These are phyloP conservation scores for Psilocybe mexicana DNA, from an alignment of 1,284 basidiomycete species.

Conservation along the genomic window DNA sequence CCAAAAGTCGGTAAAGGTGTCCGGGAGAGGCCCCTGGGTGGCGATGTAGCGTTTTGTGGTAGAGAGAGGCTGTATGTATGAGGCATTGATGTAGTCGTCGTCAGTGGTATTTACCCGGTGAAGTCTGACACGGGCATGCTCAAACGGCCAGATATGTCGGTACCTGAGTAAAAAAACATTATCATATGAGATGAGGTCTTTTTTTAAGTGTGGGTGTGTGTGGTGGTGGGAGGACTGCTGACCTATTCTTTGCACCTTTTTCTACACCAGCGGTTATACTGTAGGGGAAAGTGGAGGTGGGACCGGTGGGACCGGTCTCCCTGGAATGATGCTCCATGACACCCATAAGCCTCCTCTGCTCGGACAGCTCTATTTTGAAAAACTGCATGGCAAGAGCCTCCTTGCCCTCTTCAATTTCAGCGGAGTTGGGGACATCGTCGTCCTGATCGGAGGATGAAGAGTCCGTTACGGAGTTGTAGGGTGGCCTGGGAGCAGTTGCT, in stretches of 20 bases:
- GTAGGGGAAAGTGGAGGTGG: constrained; percentile 62
- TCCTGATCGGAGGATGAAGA: constrained; percentile 35
- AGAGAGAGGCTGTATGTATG: constrained; percentile 83
- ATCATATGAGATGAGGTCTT: constrained; percentile 3
- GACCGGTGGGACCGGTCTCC: constrained; percentile 39
- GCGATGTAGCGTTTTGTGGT: constrained; percentile 88
- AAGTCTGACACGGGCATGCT: constrained; percentile 85
- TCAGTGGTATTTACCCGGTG: constrained; percentile 40
- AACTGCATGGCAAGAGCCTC: constrained; percentile 88
- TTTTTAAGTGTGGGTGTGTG: background rate
- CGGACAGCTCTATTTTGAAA: constrained; percentile 87
- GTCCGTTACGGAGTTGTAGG: constrained; percentile 23
- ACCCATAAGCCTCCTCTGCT: constrained; percentile 86
- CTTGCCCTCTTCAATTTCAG: constrained; percentile 64
- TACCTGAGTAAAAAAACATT: constrained; percentile 50
- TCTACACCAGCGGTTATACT: constrained; percentile 96
- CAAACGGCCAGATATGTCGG: constrained; percentile 95
- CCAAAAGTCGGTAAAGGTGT: constrained; percentile 95
- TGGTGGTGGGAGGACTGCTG: constrained; percentile 21
- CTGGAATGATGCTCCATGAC: constrained; percentile 90
- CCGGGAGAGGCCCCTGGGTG: constrained; percentile 92
- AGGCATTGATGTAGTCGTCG: constrained; percentile 94
- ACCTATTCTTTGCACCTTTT: constrained; percentile 93
- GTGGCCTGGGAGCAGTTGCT: constrained; percentile 26
- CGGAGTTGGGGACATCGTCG: constrained; percentile 33